phyloP scores from a whole-genome alignment of 176 grass and related monocot genomes.

The Musa beccarii region DNA sequence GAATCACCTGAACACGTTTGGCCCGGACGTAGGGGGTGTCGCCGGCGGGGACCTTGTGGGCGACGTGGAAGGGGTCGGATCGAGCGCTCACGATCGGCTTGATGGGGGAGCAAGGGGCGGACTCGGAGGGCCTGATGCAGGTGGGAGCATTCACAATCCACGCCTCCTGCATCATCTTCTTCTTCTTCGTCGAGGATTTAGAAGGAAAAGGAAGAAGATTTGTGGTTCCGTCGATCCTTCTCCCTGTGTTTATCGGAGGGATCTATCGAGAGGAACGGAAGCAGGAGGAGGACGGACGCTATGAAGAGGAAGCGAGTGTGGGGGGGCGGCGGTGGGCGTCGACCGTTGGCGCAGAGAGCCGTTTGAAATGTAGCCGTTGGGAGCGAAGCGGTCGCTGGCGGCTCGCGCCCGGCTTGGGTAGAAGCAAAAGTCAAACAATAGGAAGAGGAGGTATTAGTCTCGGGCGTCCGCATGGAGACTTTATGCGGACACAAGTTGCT shows the following conservation, averaged over 20 bases:
- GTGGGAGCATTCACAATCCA: constrained; percentile 28
- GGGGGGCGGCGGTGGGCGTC: not conserved
- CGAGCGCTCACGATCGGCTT: constrained; percentile 44
- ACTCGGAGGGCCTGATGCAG: constrained; percentile 45
- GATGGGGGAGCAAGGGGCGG: constrained; percentile 65
- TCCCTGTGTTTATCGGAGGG: constrained; percentile 7
- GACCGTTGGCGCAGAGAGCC: constrained; percentile 59
- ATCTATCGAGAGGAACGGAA: not conserved
- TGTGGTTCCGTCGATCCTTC: constrained; percentile 4
- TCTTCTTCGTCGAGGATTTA: not conserved
- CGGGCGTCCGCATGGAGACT: too few species aligned
- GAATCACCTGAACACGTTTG: constrained; percentile 77
- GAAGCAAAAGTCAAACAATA: not conserved
- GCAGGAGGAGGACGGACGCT: not conserved
- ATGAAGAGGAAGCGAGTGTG: not conserved
- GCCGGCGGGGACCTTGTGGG: constrained; percentile 85
- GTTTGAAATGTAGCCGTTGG: constrained; percentile 47
- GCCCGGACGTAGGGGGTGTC: constrained; percentile 88
- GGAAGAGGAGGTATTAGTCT: too few species aligned
- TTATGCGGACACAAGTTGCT: too few species aligned
- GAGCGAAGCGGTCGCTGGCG: not conserved
- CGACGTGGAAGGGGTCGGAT: constrained; percentile 70
- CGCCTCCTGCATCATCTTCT: constrained; percentile 41
- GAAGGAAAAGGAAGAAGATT: not conserved
- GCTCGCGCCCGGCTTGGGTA: not conserved